phyloP scores from a whole-genome alignment of 257 asterid species.

The Gentiana straminea region DNA sequence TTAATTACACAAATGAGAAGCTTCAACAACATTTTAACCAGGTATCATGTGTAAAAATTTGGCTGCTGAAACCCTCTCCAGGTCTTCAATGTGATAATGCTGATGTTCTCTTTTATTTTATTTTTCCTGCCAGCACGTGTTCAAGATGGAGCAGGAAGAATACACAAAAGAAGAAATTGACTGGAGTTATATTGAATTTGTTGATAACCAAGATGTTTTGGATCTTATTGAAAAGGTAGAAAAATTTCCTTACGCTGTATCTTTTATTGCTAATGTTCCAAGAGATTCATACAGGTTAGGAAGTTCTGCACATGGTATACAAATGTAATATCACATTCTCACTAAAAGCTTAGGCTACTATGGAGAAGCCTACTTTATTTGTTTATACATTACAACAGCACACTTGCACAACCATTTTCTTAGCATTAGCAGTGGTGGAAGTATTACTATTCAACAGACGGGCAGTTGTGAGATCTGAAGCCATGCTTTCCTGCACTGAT shows the following conservation, averaged over 20 bases:
- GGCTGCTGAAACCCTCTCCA: constrained; percentile 5
- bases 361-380: too few relatives aligned
- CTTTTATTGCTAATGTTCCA: not conserved
- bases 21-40: constrained; percentile 98
- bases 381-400: too few relatives aligned
- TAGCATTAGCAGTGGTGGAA: too few relatives aligned
- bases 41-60: constrained; percentile 33
- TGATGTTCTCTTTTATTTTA: constrained; percentile 8
- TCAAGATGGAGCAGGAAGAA: constrained; percentile 99
- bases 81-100: constrained; percentile 13
- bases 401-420: too few relatives aligned
- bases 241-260: not conserved
- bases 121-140: constrained; percentile 65
- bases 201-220: constrained; percentile 93
- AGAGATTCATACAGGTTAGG: not conserved
- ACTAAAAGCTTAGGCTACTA: too few relatives aligned
- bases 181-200: constrained; percentile 98
- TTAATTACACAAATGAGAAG: constrained; percentile 94
- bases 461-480: too few relatives aligned
- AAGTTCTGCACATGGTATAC: not conserved
- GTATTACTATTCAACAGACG: too few relatives aligned
- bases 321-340: too few relatives aligned
- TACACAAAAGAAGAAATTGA: constrained; percentile 86
- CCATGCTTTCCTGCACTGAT: too few relatives aligned
- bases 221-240: constrained; percentile 96